Base-by-base conservation (phyloP, 441 rosid species). In the Melastoma candidum region DNA sequence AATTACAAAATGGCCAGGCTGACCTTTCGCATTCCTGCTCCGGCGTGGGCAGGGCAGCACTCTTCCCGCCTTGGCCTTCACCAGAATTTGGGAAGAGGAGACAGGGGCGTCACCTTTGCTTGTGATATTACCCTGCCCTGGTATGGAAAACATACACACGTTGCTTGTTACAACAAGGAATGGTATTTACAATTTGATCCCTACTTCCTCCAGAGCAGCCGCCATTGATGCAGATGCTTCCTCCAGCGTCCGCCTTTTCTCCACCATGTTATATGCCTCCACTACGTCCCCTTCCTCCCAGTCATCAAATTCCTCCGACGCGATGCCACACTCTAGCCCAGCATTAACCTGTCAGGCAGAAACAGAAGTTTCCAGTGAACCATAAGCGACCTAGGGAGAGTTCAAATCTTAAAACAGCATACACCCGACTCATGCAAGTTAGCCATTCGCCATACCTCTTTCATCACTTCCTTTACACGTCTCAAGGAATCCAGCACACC, bases 191-290 rank as follows among this genome's bases (percentile, higher is more conserved):
- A 58, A 14, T 53, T 57, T 44, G 43, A 77, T 71, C 52, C 89
- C 90, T 17, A 65, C 86, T 27, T 65, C 84, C 76, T 85, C 83
- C 56, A 84, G 39, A 2, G 94, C 95, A 46, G 94, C 94, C 53
- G 92, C 72, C 90, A 92, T 81, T 39, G 94, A 80, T 60, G 98
- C 95, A 0, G 97, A 88, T 58, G 98, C 95, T 70, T 92, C 97
- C 75, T 88, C 98, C 17, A 92, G 80, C 11, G 95, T 88, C 48
- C 98, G 81, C 71, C 74, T 82, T 79, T 83, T 92, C 68, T 81
- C 77, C 59, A 86, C 77, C 0, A 71, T 60, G 71, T 77, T 77
- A 70, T 80, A 92, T 56, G 87, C 92, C 70, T 82, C 85, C 0
- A 92, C n/a, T 47, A 53, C 51, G 67, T 92, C 95, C 57, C 98